Percentiles rank a stretch among this genome's conserved stretches.
phyloP scores from a whole-genome alignment of 768 basidiomycete species.

The Rhodotorula paludigena region DNA sequence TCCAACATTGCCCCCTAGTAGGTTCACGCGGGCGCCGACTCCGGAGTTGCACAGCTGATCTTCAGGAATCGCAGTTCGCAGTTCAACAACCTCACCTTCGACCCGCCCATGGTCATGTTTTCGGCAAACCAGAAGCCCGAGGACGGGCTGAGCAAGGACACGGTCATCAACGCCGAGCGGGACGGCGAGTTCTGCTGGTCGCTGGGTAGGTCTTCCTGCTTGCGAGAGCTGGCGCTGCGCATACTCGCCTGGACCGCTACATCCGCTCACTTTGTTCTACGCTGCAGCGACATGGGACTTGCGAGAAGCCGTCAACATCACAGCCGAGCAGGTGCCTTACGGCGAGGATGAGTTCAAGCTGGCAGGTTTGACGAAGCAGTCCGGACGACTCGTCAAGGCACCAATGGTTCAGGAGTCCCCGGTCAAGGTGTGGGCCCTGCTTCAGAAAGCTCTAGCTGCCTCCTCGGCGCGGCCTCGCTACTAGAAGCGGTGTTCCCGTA shows the following conservation, averaged over 20 bases:
- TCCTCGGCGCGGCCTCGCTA: neutral
- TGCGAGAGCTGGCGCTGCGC: too few species aligned
- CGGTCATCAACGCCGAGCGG: conserved; percentile 2
- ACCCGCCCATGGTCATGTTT: conserved; percentile 18
- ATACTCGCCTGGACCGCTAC: neutral
- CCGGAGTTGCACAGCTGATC: too few species aligned
- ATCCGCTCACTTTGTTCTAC: neutral
- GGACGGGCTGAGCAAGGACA: neutral
- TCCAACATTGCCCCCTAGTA: conserved; percentile 9
- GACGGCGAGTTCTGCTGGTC: conserved; percentile 19
- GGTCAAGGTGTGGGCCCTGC: conserved; percentile 14
- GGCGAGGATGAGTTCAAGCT: conserved; percentile 16
- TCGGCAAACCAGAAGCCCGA: conserved; percentile 2
- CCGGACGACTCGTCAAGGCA: neutral
- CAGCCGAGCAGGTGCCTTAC: conserved; percentile 5
- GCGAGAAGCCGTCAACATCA: conserved; percentile 8
- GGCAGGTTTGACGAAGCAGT: neutral
- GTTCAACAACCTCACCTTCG: conserved; percentile 16
- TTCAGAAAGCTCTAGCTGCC: too few species aligned
- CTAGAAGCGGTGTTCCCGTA: too few species aligned
- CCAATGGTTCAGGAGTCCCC: conserved; percentile 17
- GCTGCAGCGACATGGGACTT: conserved; percentile 6
- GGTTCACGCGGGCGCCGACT: too few species aligned
- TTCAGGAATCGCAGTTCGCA: conserved; percentile 14
- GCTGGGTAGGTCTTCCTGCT: neutral